Percentiles rank a stretch among this genome's conserved stretches.
These are phyloP conservation scores for Citrus mangshanensis DNA, from an alignment of 345 rosid species.

Conservation along the genomic window DNA sequence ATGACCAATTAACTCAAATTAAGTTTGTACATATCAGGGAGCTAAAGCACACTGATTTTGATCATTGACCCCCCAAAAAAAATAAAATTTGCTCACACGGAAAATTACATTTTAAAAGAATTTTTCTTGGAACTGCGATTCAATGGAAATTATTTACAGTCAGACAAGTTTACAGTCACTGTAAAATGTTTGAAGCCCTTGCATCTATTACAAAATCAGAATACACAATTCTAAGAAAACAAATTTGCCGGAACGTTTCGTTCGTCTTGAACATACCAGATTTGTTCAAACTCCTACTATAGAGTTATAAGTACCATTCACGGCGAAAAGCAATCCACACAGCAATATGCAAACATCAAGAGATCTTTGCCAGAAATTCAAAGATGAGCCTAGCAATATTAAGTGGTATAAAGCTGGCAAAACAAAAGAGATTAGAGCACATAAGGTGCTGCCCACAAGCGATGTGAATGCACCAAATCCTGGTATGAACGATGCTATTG, in stretches of 20 bases:
- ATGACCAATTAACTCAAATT: no score
- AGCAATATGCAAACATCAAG: conserved; percentile 57
- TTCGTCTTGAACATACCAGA: neutral
- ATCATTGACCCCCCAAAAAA: no score
- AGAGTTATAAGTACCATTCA: conserved; percentile 66
- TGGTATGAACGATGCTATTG: conserved; percentile 65
- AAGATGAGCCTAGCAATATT: conserved; percentile 55
- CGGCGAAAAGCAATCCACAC: conserved; percentile 66
- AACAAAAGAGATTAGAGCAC: conserved; percentile 79
- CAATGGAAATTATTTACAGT: no score
- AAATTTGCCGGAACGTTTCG: neutral
- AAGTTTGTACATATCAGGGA: no score
- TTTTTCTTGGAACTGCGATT: no score
- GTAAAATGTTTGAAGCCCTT: neutral
- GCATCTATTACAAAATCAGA: neutral
- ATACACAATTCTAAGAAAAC: neutral
- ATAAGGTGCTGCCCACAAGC: conserved; percentile 72
- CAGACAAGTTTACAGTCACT: neutral
- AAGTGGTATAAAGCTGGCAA: conserved; percentile 81
- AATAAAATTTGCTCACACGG: no score
- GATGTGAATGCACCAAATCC: conserved; percentile 76
- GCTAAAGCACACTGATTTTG: no score
- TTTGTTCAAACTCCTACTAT: conserved; percentile 41
- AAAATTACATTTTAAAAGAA: no score
- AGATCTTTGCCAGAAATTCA: conserved; percentile 54